Conservation (phyloP, 495 filamentous ascomycete genomes). For the Aspergillus asperescens region DNA sequence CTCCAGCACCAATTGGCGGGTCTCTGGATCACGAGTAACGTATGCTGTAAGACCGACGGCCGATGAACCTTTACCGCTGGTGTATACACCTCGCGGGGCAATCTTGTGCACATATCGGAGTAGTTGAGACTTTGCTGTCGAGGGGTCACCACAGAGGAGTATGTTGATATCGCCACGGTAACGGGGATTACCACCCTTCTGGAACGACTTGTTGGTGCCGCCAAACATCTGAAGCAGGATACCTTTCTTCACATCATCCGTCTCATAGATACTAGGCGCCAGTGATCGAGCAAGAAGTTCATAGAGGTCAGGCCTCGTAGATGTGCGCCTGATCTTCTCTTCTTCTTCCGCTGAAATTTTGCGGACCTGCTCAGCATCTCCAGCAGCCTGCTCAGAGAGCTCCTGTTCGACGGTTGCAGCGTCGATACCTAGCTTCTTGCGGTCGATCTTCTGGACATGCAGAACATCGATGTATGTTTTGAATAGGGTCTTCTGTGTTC, state of each 20-base stretch:
- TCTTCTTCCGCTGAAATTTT: conserved; percentile 89
- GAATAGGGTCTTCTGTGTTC: conserved; percentile 88
- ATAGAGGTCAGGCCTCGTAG: conserved; percentile 81
- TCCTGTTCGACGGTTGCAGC: conserved; percentile 84
- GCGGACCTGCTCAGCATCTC: conserved; percentile 71
- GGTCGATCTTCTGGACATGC: conserved; percentile 95
- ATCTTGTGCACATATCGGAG: conserved; percentile 95
- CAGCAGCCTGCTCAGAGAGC: conserved; percentile 66
- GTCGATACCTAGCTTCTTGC: conserved; percentile 87
- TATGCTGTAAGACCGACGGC: conserved; percentile 98
- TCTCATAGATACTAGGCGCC: conserved; percentile 92
- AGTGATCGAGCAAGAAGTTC: conserved; percentile 88
- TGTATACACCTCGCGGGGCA: conserved; percentile 94
- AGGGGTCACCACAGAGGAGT: conserved; percentile 92
- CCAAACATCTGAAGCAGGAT: conserved; percentile 95
- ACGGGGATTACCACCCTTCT: conserved; percentile 90
- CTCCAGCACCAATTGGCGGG: conserved; percentile 90
- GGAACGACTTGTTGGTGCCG: conserved; percentile 97
- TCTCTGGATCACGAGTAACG: conserved; percentile 91
- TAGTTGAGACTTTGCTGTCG: conserved; percentile 91
- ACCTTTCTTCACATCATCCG: conserved; percentile 98
- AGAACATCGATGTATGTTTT: conserved; percentile 96
- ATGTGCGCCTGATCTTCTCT: conserved; percentile 78
- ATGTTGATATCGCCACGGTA: conserved; percentile 98
- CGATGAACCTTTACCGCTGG: conserved; percentile 93